A percentile compares a stretch with the other conserved stretches of the same genome.
Conservation (phyloP, 441 rosid species). For the Arabidopsis hybrid region DNA sequence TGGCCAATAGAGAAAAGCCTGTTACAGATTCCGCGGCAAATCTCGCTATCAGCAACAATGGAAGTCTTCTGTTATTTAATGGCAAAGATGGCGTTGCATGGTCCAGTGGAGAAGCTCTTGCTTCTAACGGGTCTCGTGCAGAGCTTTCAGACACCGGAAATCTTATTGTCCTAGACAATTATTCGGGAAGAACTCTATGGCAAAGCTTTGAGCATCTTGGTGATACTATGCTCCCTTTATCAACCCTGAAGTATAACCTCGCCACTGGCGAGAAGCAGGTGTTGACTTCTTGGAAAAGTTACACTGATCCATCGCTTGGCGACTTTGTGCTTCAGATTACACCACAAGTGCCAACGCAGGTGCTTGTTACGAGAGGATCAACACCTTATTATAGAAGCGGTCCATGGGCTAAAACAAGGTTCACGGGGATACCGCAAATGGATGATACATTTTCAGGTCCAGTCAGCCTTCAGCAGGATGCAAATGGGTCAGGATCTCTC, state of each 20-base stretch:
- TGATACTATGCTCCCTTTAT: slow-evolving; percentile 39
- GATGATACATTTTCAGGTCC: slow-evolving; percentile 16
- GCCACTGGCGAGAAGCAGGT: slow-evolving; percentile 8
- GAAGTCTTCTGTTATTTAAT: slow-evolving; percentile 21
- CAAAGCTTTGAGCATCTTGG: slow-evolving; percentile 40
- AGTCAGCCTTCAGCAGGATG: slow-evolving; percentile 24
- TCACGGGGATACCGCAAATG: slow-evolving; percentile 20
- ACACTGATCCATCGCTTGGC: slow-evolving; percentile 36
- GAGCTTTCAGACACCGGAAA: slow-evolving; percentile 26
- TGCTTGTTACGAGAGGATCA: slow-evolving; percentile 20
- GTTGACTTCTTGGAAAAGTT: slow-evolving; percentile 31
- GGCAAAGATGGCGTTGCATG: slow-evolving; percentile 7
- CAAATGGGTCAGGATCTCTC: slow-evolving; percentile 22
- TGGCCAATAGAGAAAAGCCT: slow-evolving; percentile 34
- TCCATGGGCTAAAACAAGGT: slow-evolving; percentile 40
- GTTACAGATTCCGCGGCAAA: slow-evolving; percentile 26
- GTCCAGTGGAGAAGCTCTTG: neutral
- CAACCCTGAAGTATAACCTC: neutral
- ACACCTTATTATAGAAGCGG: slow-evolving; percentile 33
- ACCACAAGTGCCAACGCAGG: slow-evolving; percentile 30
- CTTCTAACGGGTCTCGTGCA: slow-evolving; percentile 12
- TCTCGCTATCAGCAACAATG: slow-evolving; percentile 27
- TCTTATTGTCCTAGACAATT: slow-evolving; percentile 23
- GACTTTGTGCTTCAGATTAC: slow-evolving; percentile 12
- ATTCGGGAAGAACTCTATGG: slow-evolving; percentile 26